Percentiles rank a stretch among this genome's conserved stretches.
Evolutionary conservation across 2,329 filamentous ascomycete species (phyloP).

Genomic region (Aschersonia sp.): DNA sequence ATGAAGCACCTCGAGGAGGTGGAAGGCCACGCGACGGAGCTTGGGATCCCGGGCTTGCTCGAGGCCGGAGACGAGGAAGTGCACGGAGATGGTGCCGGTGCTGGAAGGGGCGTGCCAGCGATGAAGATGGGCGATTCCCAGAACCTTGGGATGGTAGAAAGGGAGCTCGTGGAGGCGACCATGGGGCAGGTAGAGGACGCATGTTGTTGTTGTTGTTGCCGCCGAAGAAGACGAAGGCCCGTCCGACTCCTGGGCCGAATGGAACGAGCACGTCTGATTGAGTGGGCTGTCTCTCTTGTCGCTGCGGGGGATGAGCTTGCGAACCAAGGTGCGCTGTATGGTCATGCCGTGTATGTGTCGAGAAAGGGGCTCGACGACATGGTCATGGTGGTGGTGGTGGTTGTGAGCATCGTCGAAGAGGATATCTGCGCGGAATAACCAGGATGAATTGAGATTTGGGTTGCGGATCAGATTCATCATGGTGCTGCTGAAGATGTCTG

Average conservation of each 20-base stretch:
- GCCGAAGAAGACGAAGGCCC: slow-evolving; percentile 5
- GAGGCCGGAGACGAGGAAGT: slow-evolving; percentile 38
- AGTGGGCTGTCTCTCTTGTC: slow-evolving; percentile 58
- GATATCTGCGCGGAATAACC: slow-evolving; percentile 68
- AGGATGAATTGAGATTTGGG: slow-evolving; percentile 65
- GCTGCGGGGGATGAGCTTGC: slow-evolving; percentile 72
- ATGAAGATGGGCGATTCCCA: slow-evolving; percentile 63
- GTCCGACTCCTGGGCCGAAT: slow-evolving; percentile 20
- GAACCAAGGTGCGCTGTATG: slow-evolving; percentile 52
- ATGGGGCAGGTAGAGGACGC: slow-evolving; percentile 69
- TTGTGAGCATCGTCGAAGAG: slow-evolving; percentile 24
- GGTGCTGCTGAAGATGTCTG: slow-evolving; percentile 47
- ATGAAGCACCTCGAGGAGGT: slow-evolving; percentile 52
- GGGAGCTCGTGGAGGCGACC: slow-evolving; percentile 48
- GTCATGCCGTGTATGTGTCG: slow-evolving; percentile 11
- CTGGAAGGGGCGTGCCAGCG: slow-evolving; percentile 34
- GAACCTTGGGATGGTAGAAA: slow-evolving; percentile 76
- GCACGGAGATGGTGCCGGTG: slow-evolving; percentile 40
- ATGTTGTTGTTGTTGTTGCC: slow-evolving; percentile 10
- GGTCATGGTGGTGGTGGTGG: slow-evolving; percentile 1
- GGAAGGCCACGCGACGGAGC: slow-evolving; percentile 52
- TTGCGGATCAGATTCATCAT: slow-evolving; percentile 66
- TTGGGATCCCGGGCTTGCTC: slow-evolving; percentile 22
- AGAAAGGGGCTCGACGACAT: slow-evolving; percentile 2
- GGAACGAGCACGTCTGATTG: slow-evolving; percentile 72